A percentile compares a stretch with the other conserved stretches of the same genome.
Evolutionary conservation across 2,329 filamentous ascomycete species (phyloP).

Genomic region (Fusarium penzigii): DNA sequence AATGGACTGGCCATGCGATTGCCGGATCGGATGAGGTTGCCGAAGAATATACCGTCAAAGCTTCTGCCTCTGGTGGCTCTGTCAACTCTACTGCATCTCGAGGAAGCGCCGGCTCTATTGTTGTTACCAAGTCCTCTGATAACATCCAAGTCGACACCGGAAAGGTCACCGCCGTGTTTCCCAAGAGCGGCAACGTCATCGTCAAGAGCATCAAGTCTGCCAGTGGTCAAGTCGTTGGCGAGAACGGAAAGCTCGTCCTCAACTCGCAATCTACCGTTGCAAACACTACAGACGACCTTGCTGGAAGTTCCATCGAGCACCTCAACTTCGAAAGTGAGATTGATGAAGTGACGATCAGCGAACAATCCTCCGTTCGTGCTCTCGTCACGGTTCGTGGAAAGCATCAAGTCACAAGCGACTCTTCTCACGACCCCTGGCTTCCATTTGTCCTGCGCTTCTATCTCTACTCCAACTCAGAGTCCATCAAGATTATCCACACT

Average conservation of each 20-base stretch:
- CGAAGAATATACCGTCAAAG: conserved; percentile 42
- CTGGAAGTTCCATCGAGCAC: conserved; percentile 38
- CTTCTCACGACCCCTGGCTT: conserved; percentile 46
- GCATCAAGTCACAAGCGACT: conserved; percentile 35
- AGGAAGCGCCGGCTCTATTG: conserved; percentile 6
- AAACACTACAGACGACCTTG: conserved; percentile 23
- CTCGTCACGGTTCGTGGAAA: conserved; percentile 48
- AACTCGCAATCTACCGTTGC: conserved; percentile 52
- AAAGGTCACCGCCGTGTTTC: conserved; percentile 43
- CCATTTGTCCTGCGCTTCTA: conserved; percentile 57
- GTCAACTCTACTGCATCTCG: conserved; percentile 15
- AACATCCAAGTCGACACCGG: conserved; percentile 46
- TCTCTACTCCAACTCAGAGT: conserved; percentile 56
- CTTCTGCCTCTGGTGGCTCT: conserved; percentile 5
- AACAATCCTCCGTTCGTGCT: conserved; percentile 36
- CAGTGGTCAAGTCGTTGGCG: conserved; percentile 44
- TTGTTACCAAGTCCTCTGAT: conserved; percentile 23
- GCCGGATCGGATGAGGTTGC: conserved; percentile 40
- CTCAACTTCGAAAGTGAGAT: conserved; percentile 52
- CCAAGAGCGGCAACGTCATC: conserved; percentile 43
- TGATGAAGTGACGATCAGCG: conserved; percentile 50
- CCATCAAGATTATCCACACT: conserved; percentile 56
- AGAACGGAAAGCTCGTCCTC: conserved; percentile 53
- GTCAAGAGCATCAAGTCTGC: conserved; percentile 42
- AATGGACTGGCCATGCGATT: conserved; percentile 62